Base-by-base conservation (phyloP, 169 alveolate species). In the Cryptosporidium muris region DNA sequence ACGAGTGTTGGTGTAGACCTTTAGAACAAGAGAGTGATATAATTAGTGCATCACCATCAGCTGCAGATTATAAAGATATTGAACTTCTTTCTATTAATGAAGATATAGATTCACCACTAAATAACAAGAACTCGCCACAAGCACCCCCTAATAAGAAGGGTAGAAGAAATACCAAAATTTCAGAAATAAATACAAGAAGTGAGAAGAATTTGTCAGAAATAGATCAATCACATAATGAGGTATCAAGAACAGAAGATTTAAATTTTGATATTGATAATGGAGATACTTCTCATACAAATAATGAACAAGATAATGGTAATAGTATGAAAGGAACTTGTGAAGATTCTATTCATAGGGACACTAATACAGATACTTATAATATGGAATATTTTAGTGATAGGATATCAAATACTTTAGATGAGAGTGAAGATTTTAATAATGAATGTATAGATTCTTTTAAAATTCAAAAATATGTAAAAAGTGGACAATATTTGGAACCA, bases 1-100 rank as follows among this genome's bases (percentile, higher is more conserved):
- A 94, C 80, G 93, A 94, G 52, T 94, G 97, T 81, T 94, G 93
- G 92, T 66, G 74, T 37, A 63, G 91, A 36, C 85, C 85, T 34
- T 58, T 74, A 16, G 91, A 80, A 34, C 88, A 90, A 58, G 67
- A 58, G 14, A 81, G 81, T 25, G 25, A 25, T 25, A 0, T 25
- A 25, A 0, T 25, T 25, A 25, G 25, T 25, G 25, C 25, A 16
- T 49, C 91, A 16, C 25, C 25, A 25, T 25, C 25, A 25, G 25
- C 25, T 25, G 0, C 25, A 25, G 92, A 54, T 42, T 25, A 25
- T 25, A 25, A 25, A 25, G 25, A 25, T 25, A 25, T 25, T 25
- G 25, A 25, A 25, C 52, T 34, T 37, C 48, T 63, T 68, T 2
- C 25, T 25, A 12, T 45, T n/a, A 38, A 25, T 51, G 42, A 48